Evolutionary conservation across 2,329 filamentous ascomycete genomes (phyloP), one percentile per base, ranked within the genome.

Genomic region (Sordariomycetes sp.): DNA sequence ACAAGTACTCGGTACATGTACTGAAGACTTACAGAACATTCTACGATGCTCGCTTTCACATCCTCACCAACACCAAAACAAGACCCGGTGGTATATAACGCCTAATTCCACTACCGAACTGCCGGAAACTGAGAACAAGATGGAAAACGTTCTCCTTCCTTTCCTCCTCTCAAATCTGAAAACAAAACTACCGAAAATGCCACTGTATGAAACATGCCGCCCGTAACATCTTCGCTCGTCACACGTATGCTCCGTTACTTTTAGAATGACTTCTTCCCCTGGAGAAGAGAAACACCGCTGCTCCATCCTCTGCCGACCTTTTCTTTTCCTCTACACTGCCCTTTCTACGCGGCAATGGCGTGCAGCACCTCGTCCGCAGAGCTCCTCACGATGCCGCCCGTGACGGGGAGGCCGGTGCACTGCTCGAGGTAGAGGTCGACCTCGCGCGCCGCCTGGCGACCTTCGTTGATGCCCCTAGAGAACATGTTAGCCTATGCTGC

Each of bases 391-490:
- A 97, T 96, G 70, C 93, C 93, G 69, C 93, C 93, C 37, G 92
- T 96, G 58, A 96, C 88, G 11, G 93, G 93, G 54, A 97, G 81
- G 68, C 82, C 82, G 60, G 89, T 92, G 68, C 83, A 82, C 62
- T 87, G 83, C 72, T 89, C 89, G 52, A 97, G 86, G 79, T 84
- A 96, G 57, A 90, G 73, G 71, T 97, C 93, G 59, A 97, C 88
- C 72, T 97, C 92, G 62, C 93, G 88, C 67, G 93, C 93, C 66
- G 88, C 87, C 77, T 94, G 89, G 66, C 93, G 89, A 67, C 93
- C 93, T 76, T 97, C 93, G 70, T 97, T 97, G 79, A 97, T 97
- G 70, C 92, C 93, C 88, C 86, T 88, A 62, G 34, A 62, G 34
- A 34, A 46, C 18, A 2, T 14, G 40, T 46, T 46, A 46, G 40